phyloP scores from a whole-genome alignment of 306 rosid species.

The Crotalaria pallida region DNA sequence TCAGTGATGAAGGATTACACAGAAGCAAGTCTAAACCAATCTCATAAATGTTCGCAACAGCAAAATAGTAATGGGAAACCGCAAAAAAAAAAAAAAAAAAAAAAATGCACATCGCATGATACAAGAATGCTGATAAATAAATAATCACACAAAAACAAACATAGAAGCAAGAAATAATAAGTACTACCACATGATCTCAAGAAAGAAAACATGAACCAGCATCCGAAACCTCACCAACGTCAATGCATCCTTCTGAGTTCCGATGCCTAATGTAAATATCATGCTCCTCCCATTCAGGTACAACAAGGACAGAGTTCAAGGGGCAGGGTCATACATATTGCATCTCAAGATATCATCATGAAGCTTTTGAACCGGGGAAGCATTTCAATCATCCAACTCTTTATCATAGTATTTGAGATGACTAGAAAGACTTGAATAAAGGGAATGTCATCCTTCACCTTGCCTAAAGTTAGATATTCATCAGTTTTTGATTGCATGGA shows the following conservation, averaged over 20 bases:
- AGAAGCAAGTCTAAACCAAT: too few relatives aligned
- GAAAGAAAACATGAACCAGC: background rate
- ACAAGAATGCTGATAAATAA: background rate
- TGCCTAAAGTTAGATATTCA: constrained; percentile 13
- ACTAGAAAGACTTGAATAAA: too few relatives aligned
- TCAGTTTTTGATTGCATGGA: background rate
- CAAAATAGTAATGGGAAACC: too few relatives aligned
- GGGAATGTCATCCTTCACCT: background rate
- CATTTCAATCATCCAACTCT: constrained; percentile 18
- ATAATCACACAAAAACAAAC: background rate
- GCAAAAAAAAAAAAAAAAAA: background rate
- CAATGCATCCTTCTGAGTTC: constrained; percentile 71
- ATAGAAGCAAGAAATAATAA: background rate
- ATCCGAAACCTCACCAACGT: constrained; percentile 55
- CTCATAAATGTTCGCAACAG: too few relatives aligned
- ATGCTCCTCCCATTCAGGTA: constrained; percentile 84
- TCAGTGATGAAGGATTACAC: too few relatives aligned
- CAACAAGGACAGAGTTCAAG: constrained; percentile 50
- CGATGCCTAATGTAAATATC: constrained; percentile 70
- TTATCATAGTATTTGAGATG: constrained; percentile 12
- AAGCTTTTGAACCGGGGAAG: constrained; percentile 22
- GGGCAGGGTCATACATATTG: constrained; percentile 18
- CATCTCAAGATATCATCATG: constrained; percentile 19
- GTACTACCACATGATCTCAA: background rate
- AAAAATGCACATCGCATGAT: too few relatives aligned